phyloP scores from a whole-genome alignment of 805 yeast species.

The Saccharomycopsis amapae region DNA sequence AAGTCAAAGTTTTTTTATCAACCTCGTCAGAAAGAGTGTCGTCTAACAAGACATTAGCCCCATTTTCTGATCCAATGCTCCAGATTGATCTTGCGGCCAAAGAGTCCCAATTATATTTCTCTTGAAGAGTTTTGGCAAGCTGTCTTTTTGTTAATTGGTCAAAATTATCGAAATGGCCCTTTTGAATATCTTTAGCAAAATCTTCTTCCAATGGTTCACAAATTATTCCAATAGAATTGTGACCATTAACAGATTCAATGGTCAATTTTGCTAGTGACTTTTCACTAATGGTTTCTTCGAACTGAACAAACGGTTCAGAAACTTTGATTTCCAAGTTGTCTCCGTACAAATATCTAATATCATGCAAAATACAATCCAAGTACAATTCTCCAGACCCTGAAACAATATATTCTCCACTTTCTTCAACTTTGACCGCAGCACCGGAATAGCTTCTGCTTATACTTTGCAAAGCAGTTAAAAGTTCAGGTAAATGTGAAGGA shows the following conservation, averaged over 20 bases:
- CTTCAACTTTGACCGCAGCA: slow-evolving; percentile 65
- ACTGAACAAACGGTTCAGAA: slow-evolving; percentile 75
- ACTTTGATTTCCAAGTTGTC: slow-evolving; percentile 67
- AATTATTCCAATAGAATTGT: slow-evolving; percentile 54
- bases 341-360: slow-evolving; percentile 51
- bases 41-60: slow-evolving; percentile 52
- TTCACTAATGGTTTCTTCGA: slow-evolving; percentile 68
- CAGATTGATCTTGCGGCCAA: slow-evolving; percentile 76
- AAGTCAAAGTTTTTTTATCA: slow-evolving; percentile 41
- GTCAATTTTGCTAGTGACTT: slow-evolving; percentile 64
- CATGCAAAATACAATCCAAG: slow-evolving; percentile 76
- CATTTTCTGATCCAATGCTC: slow-evolving; percentile 61
- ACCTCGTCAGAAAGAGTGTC: slow-evolving; percentile 73
- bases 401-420: slow-evolving; percentile 79
- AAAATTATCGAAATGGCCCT: slow-evolving; percentile 29
- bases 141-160: slow-evolving; percentile 32
- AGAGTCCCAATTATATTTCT: slow-evolving; percentile 71
- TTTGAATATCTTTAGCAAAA: slow-evolving; percentile 50
- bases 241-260: slow-evolving; percentile 47
- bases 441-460: slow-evolving; percentile 61
- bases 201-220: slow-evolving; percentile 61
- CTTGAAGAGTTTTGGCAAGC: slow-evolving; percentile 49
- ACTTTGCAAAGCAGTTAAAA: slow-evolving; percentile 62
- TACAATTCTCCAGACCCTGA: slow-evolving; percentile 84
- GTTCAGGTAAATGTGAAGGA: slow-evolving; percentile 71